Evolutionary conservation across 345 rosid genomes (phyloP), one percentile per base, ranked within the genome.

Genomic region (Dovyalis caffra): DNA sequence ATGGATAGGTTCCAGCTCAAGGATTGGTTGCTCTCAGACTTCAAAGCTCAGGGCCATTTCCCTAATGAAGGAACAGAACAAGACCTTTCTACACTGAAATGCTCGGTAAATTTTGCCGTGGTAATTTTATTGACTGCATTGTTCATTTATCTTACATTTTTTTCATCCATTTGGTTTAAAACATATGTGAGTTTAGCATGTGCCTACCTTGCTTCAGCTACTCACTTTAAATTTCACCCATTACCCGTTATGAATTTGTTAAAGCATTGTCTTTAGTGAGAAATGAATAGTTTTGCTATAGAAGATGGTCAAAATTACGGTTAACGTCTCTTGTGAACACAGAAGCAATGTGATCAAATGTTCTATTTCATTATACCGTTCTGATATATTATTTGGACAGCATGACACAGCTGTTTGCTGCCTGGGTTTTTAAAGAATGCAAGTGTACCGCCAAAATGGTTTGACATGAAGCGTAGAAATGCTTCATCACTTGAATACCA

Each of bases 141-240:
- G 9, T 90, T 92, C 70, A 60, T 83, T 32, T 89, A 88, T 38
- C 89, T 92, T 23, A 89, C 91, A 77, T 62, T 90, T 68, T 90
- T 76, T 69, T 81, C 87, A 58, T 86, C 86, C 60, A 71, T 77
- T 45, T 83, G 83, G 83, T 89, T 76, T 77, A 90, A 79, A 83
- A 76, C 83, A 62, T 90, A 90, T 74, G 96, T 87, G 76, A 82
- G 62, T 80, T 70, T 88, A 75, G 85, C 92, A 45, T 90, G 90
- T 83, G 71, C 77, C 33, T 87, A 72, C 70, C 83, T 92, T 68
- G 56, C 88, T 68, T 79, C 66, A 71, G 90, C 86, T 68, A 89
- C 91, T 38, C 73, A 77, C 80, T 85, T 79, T 58, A 82, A 85
- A 53, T 64, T 91, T 74, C 81, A 71, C 9, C 87, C 92, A 14